These are phyloP conservation scores for Yarrowia deformans DNA, from an alignment of 805 yeast species.

Conservation along the genomic window DNA sequence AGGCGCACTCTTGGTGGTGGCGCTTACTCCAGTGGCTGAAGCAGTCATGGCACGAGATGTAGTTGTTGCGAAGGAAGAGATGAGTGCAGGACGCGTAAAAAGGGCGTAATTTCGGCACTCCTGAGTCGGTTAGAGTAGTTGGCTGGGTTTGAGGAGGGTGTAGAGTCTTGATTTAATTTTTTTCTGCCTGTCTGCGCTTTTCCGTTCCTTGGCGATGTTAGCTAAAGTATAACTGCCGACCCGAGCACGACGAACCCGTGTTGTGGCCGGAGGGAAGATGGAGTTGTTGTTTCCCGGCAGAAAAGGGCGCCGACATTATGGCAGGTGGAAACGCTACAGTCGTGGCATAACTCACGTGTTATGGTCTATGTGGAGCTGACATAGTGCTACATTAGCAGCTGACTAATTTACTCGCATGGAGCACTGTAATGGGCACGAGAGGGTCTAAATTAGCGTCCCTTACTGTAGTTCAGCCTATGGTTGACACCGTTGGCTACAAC, in stretches of 20 bases:
- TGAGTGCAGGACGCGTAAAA: conserved; percentile 1
- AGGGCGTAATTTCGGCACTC: conserved; percentile 1
- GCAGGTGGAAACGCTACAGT: not conserved
- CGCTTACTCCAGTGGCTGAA: conserved; percentile 26
- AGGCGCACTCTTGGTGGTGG: conserved; percentile 33
- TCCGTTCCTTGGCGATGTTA: conserved; percentile 29
- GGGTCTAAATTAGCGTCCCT: conserved; percentile 4
- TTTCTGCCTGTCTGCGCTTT: conserved; percentile 4
- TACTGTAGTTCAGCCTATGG: not conserved
- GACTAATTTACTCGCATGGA: not conserved
- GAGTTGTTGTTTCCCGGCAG: not conserved
- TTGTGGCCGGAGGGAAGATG: not conserved
- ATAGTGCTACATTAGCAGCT: conserved; percentile 2
- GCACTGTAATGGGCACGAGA: not conserved
- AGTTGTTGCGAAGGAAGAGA: not conserved
- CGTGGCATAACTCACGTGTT: not conserved
- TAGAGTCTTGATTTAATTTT: conserved; percentile 4
- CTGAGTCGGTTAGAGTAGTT: not conserved
- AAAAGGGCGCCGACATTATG: not conserved
- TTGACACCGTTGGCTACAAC: not conserved
- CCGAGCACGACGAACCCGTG: conserved; percentile 21
- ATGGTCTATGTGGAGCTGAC: not conserved
- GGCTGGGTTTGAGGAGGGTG: not conserved
- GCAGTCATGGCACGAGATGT: conserved; percentile 13
- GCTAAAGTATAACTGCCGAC: conserved; percentile 34